Conservation (phyloP, 441 rosid genomes). For the Adansonia rubrostipa region DNA sequence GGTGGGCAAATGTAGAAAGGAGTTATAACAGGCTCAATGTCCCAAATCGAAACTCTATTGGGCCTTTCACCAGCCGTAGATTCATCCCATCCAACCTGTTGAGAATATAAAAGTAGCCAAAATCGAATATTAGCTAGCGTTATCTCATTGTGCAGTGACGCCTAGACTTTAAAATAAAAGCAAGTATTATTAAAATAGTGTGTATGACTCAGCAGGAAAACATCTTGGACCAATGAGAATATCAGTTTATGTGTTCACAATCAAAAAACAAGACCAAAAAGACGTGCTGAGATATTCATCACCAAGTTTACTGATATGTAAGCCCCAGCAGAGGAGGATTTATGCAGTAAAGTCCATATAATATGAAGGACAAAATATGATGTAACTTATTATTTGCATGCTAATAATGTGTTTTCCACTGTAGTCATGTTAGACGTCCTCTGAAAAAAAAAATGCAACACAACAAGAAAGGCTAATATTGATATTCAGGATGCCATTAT, state of each 20-base stretch:
- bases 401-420: not conserved
- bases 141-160: not conserved
- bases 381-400: not conserved
- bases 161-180: not conserved
- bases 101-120: constrained; percentile 9
- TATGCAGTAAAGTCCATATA: not conserved
- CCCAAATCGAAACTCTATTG: constrained; percentile 89
- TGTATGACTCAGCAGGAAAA: not conserved
- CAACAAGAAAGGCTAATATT: not conserved
- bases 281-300: constrained; percentile 1
- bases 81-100: constrained; percentile 97
- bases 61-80: constrained; percentile 93
- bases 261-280: not conserved
- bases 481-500: not conserved
- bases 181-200: not conserved
- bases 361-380: not conserved
- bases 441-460: not conserved
- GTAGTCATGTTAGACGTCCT: not conserved
- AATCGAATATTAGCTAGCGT: not conserved
- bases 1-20: constrained; percentile 97
- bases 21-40: constrained; percentile 81
- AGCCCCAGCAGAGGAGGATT: not conserved
- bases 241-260: not conserved
- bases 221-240: not conserved
- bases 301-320: not conserved